A percentile compares a stretch with the other conserved stretches of the same genome.
Evolutionary conservation across 78 protist genomes (phyloP).

Genomic region (Dictyostelium firmibasis): DNA sequence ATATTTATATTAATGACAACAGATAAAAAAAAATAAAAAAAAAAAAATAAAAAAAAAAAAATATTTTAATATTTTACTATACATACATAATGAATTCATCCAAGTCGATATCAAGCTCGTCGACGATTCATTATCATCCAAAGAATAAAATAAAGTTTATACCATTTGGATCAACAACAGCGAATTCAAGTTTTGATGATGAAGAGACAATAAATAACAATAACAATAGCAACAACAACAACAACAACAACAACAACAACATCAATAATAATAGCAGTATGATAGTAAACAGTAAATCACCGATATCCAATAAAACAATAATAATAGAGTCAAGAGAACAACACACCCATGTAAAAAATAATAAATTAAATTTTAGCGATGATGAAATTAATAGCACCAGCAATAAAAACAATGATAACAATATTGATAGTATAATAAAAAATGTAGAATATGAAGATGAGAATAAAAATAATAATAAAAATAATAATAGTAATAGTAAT

Average conservation of each 20-base stretch:
- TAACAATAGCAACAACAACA: neutral
- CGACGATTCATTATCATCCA: neutral
- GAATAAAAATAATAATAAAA: neutral
- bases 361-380: neutral
- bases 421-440: neutral
- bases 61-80: neutral
- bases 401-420: neutral
- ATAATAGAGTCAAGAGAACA: neutral
- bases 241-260: neutral
- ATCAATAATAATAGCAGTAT: neutral
- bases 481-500: neutral
- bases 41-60: neutral
- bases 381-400: neutral
- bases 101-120: neutral
- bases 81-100: neutral
- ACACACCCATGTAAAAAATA: neutral
- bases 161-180: neutral
- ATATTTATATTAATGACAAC: neutral
- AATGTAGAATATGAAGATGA: conserved; percentile 7
- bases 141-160: conserved; percentile 1
- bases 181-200: neutral
- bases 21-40: neutral
- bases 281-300: neutral
- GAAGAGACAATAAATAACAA: neutral
- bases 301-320: neutral